Conservation (phyloP, 495 filamentous ascomycete species). For the Tuber indicum region DNA sequence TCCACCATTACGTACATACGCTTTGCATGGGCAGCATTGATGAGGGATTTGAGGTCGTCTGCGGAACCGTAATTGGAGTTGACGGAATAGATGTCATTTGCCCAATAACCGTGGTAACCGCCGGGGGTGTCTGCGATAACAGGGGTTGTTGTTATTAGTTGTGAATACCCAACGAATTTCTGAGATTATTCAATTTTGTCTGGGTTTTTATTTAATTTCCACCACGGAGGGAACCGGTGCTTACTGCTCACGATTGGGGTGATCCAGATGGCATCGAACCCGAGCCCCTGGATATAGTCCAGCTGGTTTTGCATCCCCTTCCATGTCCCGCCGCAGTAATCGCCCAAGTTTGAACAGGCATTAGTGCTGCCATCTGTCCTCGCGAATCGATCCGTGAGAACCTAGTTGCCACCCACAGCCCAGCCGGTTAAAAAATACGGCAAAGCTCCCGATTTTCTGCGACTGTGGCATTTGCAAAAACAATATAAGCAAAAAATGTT, state of each 20-base stretch:
- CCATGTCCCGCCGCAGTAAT: conserved; percentile 73
- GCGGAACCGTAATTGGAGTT: conserved; percentile 62
- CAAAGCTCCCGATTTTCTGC: conserved; percentile 19
- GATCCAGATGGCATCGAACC: conserved; percentile 80
- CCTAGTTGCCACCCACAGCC: conserved; percentile 24
- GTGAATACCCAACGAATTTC: neutral
- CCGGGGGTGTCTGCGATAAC: conserved; percentile 29
- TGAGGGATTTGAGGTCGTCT: conserved; percentile 58
- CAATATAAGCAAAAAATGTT: neutral
- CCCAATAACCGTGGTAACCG: conserved; percentile 72
- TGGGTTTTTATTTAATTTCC: neutral
- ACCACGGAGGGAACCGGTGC: neutral
- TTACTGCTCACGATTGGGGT: conserved; percentile 63
- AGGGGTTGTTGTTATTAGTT: conserved; percentile 6
- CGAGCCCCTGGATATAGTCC: conserved; percentile 69
- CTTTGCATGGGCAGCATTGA: conserved; percentile 54
- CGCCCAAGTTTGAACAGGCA: conserved; percentile 48
- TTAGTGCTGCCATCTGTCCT: conserved; percentile 57
- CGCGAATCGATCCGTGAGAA: conserved; percentile 67
- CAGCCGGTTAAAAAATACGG: neutral
- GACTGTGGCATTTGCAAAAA: neutral
- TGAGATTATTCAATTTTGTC: too few species aligned
- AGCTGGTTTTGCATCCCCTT: conserved; percentile 63
- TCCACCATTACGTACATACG: conserved; percentile 76
- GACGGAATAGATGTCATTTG: conserved; percentile 58